Base-by-base conservation (phyloP, 1,139 yeast species). In the Diutina neorugosa region DNA sequence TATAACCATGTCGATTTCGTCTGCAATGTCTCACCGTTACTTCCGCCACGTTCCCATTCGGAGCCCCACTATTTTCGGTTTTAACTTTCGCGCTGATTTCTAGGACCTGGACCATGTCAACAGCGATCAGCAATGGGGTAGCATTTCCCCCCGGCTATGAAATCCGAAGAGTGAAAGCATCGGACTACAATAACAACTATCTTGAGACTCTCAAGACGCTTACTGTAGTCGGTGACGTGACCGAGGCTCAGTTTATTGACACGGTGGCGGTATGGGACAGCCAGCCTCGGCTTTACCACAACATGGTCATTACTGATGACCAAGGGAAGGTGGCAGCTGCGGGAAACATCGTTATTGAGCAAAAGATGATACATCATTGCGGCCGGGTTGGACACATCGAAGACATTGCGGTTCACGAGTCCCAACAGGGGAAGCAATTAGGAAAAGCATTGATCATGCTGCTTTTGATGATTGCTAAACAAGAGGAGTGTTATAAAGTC, bases 341-440 rank as follows among this genome's bases (percentile, higher is more conserved):
- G 0, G 79, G 79, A 1, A 73, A 73, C 77, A 64, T 74, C 42
- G 58, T 74, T 12, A 66, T 86, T 18, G 94, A 86, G 61, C 70
- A 69, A 53, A 86, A 86, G 61, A 60, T 82, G 55, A 82, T 85
- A 52, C 98, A 91, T 65, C 80, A 73, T 52, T 83, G 94, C 65
- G 96, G 96, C 0, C 67, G 74, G 53, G 96, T 89, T 12, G 98
- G 98, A 4, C 98, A 93, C 68, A 86, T 93, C 57, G 98, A 93
- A 65, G 98, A 93, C 65, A 91, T 93, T 56, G 87, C 97, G 0
- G 96, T 93, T 5, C 78, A 82, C 40, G 66, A 68, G 42, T 69
- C 76, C 16, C 89, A 87, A 65, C 97, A 91, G 63, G 98, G 98
- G 8, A 83, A 84, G 65, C 80, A 81, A 59, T 70, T 93, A 53